A percentile compares a stretch with the other conserved stretches of the same genome.
phyloP scores from a whole-genome alignment of 345 rosid genomes.

The Citrus mangshanensis region DNA sequence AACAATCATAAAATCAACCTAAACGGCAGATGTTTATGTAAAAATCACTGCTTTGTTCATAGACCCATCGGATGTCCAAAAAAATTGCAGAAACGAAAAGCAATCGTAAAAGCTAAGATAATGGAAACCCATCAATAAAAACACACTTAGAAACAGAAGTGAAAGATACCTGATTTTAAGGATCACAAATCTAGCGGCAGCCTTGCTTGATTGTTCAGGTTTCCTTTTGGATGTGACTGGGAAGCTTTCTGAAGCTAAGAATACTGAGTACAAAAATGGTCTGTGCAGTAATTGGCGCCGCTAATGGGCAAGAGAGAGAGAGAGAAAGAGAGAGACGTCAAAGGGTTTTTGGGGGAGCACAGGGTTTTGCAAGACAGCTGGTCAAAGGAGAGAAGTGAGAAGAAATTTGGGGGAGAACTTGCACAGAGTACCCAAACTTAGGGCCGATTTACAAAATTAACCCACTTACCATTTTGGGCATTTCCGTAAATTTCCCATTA shows the following conservation, averaged over 20 bases:
- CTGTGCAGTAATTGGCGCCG: background rate
- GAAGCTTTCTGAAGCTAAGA: background rate
- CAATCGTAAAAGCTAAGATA: background rate
- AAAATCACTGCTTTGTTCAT: background rate
- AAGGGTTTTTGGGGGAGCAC: background rate
- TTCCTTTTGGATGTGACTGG: background rate
- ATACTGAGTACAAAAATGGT: background rate
- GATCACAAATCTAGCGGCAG: background rate
- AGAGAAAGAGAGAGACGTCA: background rate
- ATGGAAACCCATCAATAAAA: background rate
- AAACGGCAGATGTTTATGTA: background rate
- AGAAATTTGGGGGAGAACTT: no score
- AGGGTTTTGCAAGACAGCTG: background rate
- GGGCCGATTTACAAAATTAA: background rate
- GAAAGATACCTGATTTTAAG: background rate
- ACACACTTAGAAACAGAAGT: background rate
- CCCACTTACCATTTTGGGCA: background rate
- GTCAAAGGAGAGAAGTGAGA: background rate
- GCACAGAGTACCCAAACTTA: background rate
- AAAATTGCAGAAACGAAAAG: background rate
- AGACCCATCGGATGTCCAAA: background rate
- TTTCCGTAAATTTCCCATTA: background rate
- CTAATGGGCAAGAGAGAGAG: background rate
- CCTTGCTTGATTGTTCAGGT: background rate
- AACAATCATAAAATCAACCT: background rate